Evolutionary conservation across 2,329 filamentous ascomycete species (phyloP).

Genomic region (Talaromyces sp.): DNA sequence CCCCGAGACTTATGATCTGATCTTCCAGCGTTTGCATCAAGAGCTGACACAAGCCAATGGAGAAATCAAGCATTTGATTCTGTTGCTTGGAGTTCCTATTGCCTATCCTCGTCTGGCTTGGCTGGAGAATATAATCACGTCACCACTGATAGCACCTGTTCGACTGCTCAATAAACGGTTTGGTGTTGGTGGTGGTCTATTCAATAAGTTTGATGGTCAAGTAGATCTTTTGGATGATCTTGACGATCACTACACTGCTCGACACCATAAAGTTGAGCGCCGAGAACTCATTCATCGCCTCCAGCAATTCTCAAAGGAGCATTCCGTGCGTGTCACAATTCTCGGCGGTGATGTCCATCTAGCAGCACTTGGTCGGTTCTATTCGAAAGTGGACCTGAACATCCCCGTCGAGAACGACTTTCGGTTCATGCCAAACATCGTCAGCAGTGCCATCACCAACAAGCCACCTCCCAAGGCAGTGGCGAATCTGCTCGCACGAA

Average conservation of each 20-base stretch:
- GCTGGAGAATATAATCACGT: slow-evolving; percentile 87
- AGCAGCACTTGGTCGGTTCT: slow-evolving; percentile 62
- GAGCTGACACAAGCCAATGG: slow-evolving; percentile 52
- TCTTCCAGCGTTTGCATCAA: slow-evolving; percentile 54
- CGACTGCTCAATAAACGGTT: slow-evolving; percentile 89
- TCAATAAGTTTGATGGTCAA: slow-evolving; percentile 87
- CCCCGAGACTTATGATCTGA: slow-evolving; percentile 57
- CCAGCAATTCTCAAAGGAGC: slow-evolving; percentile 55
- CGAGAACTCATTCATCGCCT: slow-evolving; percentile 64
- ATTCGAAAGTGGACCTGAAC: slow-evolving; percentile 56
- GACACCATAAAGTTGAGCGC: slow-evolving; percentile 86
- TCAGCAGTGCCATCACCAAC: slow-evolving; percentile 64
- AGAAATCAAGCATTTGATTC: slow-evolving; percentile 59
- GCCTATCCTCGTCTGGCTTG: slow-evolving; percentile 74
- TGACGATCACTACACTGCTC: slow-evolving; percentile 77
- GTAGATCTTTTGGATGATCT: slow-evolving; percentile 63
- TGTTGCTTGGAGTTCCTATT: slow-evolving; percentile 69
- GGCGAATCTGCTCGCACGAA: slow-evolving; percentile 59
- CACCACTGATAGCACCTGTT: slow-evolving; percentile 81
- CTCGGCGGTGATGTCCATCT: slow-evolving; percentile 63
- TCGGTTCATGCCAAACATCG: slow-evolving; percentile 62
- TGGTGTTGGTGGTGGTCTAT: slow-evolving; percentile 76
- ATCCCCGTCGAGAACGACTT: slow-evolving; percentile 57
- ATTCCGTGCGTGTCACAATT: slow-evolving; percentile 58
- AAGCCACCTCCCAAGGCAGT: slow-evolving; percentile 63